phyloP scores from a whole-genome alignment of 2,329 filamentous ascomycete genomes.

The Hypoxylon sp. region DNA sequence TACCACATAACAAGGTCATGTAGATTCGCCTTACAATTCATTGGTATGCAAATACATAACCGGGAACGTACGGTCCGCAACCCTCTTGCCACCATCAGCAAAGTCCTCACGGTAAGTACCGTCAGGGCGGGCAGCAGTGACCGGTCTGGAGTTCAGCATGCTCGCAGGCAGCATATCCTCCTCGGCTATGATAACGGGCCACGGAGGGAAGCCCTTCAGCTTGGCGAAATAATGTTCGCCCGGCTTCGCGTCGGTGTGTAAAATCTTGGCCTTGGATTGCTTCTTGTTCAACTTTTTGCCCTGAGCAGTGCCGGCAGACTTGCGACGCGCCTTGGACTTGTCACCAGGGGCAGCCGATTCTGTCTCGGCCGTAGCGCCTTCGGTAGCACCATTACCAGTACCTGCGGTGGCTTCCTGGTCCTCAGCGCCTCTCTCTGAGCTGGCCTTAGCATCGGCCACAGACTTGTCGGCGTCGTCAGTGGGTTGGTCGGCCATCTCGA shows the following conservation, averaged over 20 bases:
- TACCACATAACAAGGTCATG: slow-evolving; percentile 21
- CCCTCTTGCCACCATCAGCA: slow-evolving; percentile 87
- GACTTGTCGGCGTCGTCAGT: slow-evolving; percentile 44
- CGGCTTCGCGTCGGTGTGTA: slow-evolving; percentile 83
- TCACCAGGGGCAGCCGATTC: slow-evolving; percentile 40
- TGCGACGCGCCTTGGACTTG: slow-evolving; percentile 70
- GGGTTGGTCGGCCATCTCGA: slow-evolving; percentile 50
- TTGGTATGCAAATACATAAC: slow-evolving; percentile 97
- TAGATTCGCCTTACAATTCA: slow-evolving; percentile 83
- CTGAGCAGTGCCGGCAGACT: slow-evolving; percentile 78
- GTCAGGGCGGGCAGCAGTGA: slow-evolving; percentile 84
- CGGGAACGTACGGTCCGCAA: slow-evolving; percentile 86
- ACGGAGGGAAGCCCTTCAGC: slow-evolving; percentile 93
- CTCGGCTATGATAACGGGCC: slow-evolving; percentile 94
- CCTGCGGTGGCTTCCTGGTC: slow-evolving; percentile 27
- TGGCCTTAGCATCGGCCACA: slow-evolving; percentile 36
- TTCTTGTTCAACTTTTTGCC: slow-evolving; percentile 88
- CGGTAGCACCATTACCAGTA: slow-evolving; percentile 33
- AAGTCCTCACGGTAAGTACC: slow-evolving; percentile 90
- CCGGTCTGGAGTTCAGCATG: slow-evolving; percentile 82
- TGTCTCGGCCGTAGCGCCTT: slow-evolving; percentile 32
- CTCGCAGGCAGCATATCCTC: slow-evolving; percentile 90
- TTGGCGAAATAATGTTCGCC: slow-evolving; percentile 94
- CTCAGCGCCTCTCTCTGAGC: slow-evolving; percentile 35
- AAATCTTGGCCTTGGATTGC: slow-evolving; percentile 78